phyloP scores from a whole-genome alignment of 2,329 filamentous ascomycete species.

The Beauveria sp. region DNA sequence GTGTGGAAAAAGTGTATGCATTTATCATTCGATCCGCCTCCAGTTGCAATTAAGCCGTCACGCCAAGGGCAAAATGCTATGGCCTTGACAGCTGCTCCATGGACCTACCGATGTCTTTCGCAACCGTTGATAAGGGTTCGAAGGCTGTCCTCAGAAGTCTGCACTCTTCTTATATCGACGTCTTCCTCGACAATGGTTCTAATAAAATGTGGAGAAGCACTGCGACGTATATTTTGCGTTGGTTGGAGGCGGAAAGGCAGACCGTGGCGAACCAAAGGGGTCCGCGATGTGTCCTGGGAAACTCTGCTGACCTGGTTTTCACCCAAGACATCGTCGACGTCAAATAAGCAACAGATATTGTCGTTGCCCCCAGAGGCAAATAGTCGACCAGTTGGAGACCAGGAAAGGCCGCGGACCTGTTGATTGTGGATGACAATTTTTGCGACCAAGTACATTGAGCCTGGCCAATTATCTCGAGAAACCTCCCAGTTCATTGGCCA shows the following conservation, averaged over 20 bases:
- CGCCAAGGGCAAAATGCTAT: constrained; percentile 97
- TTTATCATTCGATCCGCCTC: constrained; percentile 88
- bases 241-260: not conserved
- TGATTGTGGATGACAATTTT: constrained; percentile 74
- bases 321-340: constrained; percentile 51
- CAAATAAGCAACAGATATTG: constrained; percentile 78
- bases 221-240: not conserved
- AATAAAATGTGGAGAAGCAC: constrained; percentile 1
- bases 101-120: constrained; percentile 65
- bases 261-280: constrained; percentile 8
- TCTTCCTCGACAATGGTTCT: constrained; percentile 2
- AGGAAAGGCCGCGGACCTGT: constrained; percentile 89
- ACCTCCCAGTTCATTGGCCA: constrained; percentile 66
- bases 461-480: constrained; percentile 60
- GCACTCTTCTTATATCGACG: constrained; percentile 22
- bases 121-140: constrained; percentile 44
- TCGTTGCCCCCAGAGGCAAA: constrained; percentile 92
- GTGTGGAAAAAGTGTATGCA: constrained; percentile 96
- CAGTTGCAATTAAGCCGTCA: constrained; percentile 76
- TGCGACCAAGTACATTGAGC: constrained; percentile 68
- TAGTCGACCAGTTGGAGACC: constrained; percentile 66
- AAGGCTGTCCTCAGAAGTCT: constrained; percentile 27
- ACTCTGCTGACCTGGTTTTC: constrained; percentile 1
- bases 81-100: constrained; percentile 88
- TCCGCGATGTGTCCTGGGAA: not conserved